phyloP scores from a whole-genome alignment of 805 yeast species.

The Priceomyces castillae region DNA sequence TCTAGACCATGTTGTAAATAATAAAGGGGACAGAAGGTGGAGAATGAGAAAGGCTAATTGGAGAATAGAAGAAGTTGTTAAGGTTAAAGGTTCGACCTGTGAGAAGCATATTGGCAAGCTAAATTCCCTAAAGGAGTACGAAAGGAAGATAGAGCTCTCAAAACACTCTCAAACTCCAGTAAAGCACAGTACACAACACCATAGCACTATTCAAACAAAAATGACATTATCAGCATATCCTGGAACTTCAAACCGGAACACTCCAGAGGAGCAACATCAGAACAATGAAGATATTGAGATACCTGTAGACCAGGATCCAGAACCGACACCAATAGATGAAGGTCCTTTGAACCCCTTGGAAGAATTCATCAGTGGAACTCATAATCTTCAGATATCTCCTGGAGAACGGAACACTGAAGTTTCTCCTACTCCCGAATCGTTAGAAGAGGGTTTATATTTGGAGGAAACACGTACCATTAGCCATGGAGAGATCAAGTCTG shows the following conservation, averaged over 20 bases:
- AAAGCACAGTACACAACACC: constrained; percentile 15
- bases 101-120: constrained; percentile 52
- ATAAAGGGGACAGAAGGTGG: constrained; percentile 69
- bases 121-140: constrained; percentile 39
- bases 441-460: constrained; percentile 41
- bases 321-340: too few relatives aligned
- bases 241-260: not conserved
- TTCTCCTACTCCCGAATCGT: constrained; percentile 15
- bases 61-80: constrained; percentile 83
- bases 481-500: constrained; percentile 78
- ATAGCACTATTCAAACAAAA: constrained; percentile 28
- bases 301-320: too few relatives aligned
- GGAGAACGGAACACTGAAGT: too few relatives aligned
- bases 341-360: not conserved
- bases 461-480: constrained; percentile 76
- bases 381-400: not conserved
- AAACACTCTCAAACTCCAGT: not conserved
- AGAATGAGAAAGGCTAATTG: constrained; percentile 85
- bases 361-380: not conserved
- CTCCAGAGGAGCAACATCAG: not conserved
- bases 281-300: not conserved
- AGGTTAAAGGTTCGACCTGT: constrained; percentile 60
- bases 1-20: constrained; percentile 62
- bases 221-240: constrained; percentile 12
- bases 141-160: constrained; percentile 12